Evolutionary conservation across 345 rosid genomes (phyloP), one percentile per base, ranked within the genome.

Genomic region (Mercurialis annua): DNA sequence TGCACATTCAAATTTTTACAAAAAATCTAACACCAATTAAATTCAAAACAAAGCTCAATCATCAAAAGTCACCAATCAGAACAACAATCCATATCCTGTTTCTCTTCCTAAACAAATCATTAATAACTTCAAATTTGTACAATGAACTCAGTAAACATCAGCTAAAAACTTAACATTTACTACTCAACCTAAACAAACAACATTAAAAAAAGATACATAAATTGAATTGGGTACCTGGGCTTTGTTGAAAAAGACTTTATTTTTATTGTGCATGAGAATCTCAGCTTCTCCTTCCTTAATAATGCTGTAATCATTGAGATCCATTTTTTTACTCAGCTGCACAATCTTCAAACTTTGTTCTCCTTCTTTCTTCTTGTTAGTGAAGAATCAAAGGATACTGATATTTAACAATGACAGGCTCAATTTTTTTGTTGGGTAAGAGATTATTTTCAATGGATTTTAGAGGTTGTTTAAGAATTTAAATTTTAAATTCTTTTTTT

Each of bases 281-380:
- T 94, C 95, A 48, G 97, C 99, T 72, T 90, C 96, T 44, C 99
- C 99, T 84, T 93, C 99, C 74, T 85, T 93, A 72, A 86, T 74
- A 70, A 93, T 80, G 6, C 88, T 87, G 66, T 73, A 89, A 68
- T 85, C 95, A 66, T 80, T 76, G 65, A 89, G 85, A 82, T 87
- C 87, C 75, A 71, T 36, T 10, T 21, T 58, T 46, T n/a, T n/a
- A n/a, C n/a, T n/a, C n/a, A n/a, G 12, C 46, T 43, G 59, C 33
- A 18, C 29, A n/a, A 24, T 10, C 50, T 65, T 71, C 59, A 56
- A 31, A 21, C 42, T 51, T 20, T 34, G 43, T 5, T 33, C 18
- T 10, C n/a, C 5, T 21, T 36, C 16, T 9, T 21, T 29, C 38
- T 50, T 53, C 50, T 54, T 33, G 0, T 56, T 7, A 43, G 17